These are phyloP conservation scores for Copromyces sp. DNA, from an alignment of 495 filamentous ascomycete genomes.

Conservation along the genomic window DNA sequence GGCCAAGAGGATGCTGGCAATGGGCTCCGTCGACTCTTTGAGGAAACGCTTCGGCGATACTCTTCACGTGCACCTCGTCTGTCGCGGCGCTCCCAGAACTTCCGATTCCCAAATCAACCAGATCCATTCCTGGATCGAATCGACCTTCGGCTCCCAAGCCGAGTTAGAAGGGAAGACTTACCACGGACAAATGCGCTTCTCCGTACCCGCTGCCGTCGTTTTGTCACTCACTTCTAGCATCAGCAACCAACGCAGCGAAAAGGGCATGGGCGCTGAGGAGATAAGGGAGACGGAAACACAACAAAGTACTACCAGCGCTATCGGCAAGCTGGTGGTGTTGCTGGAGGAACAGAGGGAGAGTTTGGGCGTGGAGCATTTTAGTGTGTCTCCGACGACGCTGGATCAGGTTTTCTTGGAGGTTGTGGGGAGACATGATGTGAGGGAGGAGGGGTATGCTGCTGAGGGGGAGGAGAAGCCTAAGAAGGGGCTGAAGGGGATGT, in stretches of 20 bases:
- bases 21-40: conserved; percentile 52
- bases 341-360: conserved; percentile 57
- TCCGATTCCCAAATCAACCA: conserved; percentile 50
- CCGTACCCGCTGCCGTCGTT: conserved; percentile 41
- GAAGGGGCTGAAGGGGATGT: conserved; percentile 7
- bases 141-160: conserved; percentile 49
- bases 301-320: conserved; percentile 6
- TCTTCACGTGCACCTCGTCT: conserved; percentile 64
- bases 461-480: conserved; percentile 23
- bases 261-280: conserved; percentile 7
- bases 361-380: conserved; percentile 68
- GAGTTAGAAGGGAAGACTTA: conserved; percentile 61
- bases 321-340: conserved; percentile 56
- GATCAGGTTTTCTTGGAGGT: conserved; percentile 84
- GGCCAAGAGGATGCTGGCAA: conserved; percentile 59
- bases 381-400: conserved; percentile 68
- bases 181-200: conserved; percentile 75
- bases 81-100: conserved; percentile 59
- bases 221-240: conserved; percentile 2
- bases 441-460: conserved; percentile 60
- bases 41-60: conserved; percentile 49
- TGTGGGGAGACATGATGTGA: conserved; percentile 63
- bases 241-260: conserved; percentile 1
- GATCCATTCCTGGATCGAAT: conserved; percentile 51
- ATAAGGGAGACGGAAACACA: conserved; percentile 18